Conservation (phyloP, 352 stramenopile species). For the Pelagophyceae sp. region DNA sequence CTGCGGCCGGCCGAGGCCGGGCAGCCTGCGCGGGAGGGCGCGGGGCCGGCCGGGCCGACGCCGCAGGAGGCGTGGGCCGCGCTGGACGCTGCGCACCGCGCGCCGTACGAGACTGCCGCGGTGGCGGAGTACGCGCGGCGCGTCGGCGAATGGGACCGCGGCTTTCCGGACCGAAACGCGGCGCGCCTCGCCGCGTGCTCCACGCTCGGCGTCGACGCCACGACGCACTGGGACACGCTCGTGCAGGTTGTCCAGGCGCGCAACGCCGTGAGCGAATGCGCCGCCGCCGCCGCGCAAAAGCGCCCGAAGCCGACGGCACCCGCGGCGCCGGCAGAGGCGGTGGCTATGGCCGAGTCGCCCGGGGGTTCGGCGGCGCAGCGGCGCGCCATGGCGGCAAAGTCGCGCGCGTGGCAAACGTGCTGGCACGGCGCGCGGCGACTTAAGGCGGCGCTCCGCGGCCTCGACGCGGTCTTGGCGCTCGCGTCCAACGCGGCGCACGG, state of each 20-base stretch:
- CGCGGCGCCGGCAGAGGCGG: no score
- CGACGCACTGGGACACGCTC: background rate
- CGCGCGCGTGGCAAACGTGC: background rate
- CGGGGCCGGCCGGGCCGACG: background rate
- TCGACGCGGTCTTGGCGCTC: constrained; percentile 29
- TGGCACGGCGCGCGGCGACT: background rate
- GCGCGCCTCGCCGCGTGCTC: background rate
- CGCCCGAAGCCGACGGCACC: background rate
- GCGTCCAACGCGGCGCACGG: constrained; percentile 22
- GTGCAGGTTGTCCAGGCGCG: no score
- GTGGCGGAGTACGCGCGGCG: background rate
- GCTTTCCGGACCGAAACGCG: background rate
- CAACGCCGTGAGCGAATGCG: no score
- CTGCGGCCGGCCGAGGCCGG: no score
- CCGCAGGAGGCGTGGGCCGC: background rate
- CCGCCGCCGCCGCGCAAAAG: background rate
- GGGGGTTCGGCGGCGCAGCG: no score
- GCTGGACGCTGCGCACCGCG: no score
- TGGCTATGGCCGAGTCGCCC: background rate
- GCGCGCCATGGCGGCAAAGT: background rate
- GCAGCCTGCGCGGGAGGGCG: no score
- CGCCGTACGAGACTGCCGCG: background rate
- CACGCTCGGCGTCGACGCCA: background rate
- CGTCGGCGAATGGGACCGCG: background rate
- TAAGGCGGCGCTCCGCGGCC: constrained; percentile 7